These are phyloP conservation scores for Mrakiaceae sp. DNA, from an alignment of 1,284 basidiomycete genomes.

Conservation along the genomic window DNA sequence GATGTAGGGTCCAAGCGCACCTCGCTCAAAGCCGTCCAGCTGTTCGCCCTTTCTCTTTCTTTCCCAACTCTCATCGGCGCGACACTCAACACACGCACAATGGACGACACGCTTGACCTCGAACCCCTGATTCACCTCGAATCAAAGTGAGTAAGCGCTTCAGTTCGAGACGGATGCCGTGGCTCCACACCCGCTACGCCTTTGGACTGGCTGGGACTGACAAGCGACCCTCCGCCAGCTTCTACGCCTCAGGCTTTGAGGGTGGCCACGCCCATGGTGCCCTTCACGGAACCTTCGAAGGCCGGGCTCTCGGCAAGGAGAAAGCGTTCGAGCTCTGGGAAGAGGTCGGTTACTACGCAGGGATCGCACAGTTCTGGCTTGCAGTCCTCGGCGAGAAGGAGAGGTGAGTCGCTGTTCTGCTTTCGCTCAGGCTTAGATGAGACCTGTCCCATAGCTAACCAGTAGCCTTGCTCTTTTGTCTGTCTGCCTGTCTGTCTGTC, in stretches of 20 bases:
- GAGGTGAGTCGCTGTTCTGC: background rate
- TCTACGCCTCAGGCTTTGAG: constrained; percentile 64
- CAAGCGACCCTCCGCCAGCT: constrained; percentile 25
- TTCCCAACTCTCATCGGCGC: too few species aligned
- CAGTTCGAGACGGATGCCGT: too few species aligned
- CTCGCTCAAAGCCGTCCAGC: too few species aligned
- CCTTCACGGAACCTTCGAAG: constrained; percentile 83
- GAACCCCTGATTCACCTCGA: background rate
- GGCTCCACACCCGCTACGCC: too few species aligned
- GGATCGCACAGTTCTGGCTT: constrained; percentile 63
- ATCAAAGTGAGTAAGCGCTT: too few species aligned
- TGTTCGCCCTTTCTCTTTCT: background rate
- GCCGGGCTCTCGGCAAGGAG: constrained; percentile 74
- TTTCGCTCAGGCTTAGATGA: too few species aligned
- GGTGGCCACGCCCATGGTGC: constrained; percentile 73
- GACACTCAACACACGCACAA: too few species aligned
- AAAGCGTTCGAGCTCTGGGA: constrained; percentile 96
- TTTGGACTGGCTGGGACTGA: too few species aligned
- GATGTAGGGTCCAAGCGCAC: too few species aligned
- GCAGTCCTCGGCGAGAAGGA: constrained; percentile 31
- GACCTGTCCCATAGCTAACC: too few species aligned
- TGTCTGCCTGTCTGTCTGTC: background rate
- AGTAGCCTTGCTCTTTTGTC: too few species aligned
- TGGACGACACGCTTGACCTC: background rate
- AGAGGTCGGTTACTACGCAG: constrained; percentile 86